phyloP scores from a whole-genome alignment of 176 grass and related monocot species.

The Tillandsia leiboldiana region DNA sequence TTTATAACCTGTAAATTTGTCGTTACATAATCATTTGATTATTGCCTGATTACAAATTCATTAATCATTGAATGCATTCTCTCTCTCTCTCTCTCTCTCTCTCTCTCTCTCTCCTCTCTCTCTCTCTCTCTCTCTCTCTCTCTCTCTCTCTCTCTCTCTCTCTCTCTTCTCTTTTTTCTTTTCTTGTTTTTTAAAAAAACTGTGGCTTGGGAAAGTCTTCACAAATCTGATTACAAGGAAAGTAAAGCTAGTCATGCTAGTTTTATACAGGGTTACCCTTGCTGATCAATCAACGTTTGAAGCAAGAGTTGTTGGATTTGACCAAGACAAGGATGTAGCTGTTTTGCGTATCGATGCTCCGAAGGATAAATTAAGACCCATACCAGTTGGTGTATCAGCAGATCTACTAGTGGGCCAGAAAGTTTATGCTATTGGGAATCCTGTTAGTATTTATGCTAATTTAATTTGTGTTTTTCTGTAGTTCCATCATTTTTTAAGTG shows the following conservation, averaged over 20 bases:
- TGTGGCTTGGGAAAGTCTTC: not conserved
- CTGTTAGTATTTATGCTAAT: slow-evolving; percentile 43
- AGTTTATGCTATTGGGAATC: slow-evolving; percentile 98
- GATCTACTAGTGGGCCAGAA: slow-evolving; percentile 93
- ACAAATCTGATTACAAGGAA: slow-evolving; percentile 14
- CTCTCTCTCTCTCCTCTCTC: too few relatives aligned
- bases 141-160: too few relatives aligned
- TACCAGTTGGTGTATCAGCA: slow-evolving; percentile 81
- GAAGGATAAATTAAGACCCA: slow-evolving; percentile 84
- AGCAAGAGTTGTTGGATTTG: slow-evolving; percentile 86
- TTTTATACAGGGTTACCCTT: slow-evolving; percentile 78
- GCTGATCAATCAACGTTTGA: slow-evolving; percentile 83
- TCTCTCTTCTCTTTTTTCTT: too few relatives aligned
- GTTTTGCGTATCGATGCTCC: slow-evolving; percentile 83
- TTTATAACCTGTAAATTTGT: not conserved
- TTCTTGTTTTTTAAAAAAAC: too few relatives aligned
- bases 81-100: too few relatives aligned
- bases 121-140: too few relatives aligned
- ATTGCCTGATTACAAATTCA: too few relatives aligned
- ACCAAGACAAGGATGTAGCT: slow-evolving; percentile 98
- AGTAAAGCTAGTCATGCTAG: slow-evolving; percentile 40
- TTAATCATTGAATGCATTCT: too few relatives aligned
- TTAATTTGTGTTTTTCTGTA: not conserved
- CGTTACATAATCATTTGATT: too few relatives aligned
- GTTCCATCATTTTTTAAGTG: not conserved